Conservation (phyloP, 305 asterid species). For the Fraxinus nigra region DNA sequence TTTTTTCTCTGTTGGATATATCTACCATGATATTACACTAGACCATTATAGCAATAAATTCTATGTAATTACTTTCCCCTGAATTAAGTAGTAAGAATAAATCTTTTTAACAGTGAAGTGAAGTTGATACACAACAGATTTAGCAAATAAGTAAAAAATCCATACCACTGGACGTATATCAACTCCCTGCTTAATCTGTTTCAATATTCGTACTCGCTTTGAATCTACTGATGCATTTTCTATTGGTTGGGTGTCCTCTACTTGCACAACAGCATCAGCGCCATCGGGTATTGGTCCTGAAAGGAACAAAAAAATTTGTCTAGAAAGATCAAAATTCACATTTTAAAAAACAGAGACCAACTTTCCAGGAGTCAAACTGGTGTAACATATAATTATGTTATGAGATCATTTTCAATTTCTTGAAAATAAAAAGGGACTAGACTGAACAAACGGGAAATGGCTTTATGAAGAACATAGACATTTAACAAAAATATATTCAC, state of each 20-base stretch:
- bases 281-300: slow-evolving; percentile 92
- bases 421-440: not conserved
- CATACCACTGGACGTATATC: slow-evolving; percentile 94
- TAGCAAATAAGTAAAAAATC: slow-evolving; percentile 23
- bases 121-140: slow-evolving; percentile 16
- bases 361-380: not conserved
- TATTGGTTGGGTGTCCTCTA: slow-evolving; percentile 64
- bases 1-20: not conserved
- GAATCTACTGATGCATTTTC: slow-evolving; percentile 38
- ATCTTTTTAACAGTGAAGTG: not conserved
- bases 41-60: not conserved
- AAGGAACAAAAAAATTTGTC: slow-evolving; percentile 15
- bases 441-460: not conserved
- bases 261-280: slow-evolving; percentile 93
- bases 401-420: not conserved
- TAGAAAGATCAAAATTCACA: slow-evolving; percentile 9
- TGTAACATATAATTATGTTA: not conserved
- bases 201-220: slow-evolving; percentile 66
- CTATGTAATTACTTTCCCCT: not conserved
- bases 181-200: slow-evolving; percentile 60
- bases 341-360: not conserved
- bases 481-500: slow-evolving; percentile 37
- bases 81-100: not conserved
- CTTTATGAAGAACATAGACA: not conserved
- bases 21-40: not conserved